These are phyloP conservation scores for Apophysomyces elegans DNA, from an alignment of 371 early-diverging fungal genomes.

Conservation along the genomic window DNA sequence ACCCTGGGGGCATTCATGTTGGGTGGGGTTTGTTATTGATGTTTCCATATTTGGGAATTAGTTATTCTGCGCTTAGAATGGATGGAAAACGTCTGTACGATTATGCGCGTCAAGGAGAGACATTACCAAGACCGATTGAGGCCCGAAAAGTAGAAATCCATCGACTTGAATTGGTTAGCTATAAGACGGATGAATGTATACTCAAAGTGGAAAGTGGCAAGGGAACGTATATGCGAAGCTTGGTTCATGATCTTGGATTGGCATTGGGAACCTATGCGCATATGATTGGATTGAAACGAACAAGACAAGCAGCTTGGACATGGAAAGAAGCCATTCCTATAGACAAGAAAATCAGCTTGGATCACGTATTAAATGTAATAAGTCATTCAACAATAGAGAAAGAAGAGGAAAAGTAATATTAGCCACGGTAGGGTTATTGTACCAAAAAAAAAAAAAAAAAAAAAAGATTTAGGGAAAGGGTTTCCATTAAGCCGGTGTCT, in stretches of 20 bases:
- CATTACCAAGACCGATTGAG: constrained; percentile 39
- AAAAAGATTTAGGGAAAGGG: background rate
- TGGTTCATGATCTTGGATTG: constrained; percentile 50
- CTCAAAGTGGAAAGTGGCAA: constrained; percentile 46
- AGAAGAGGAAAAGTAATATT: background rate
- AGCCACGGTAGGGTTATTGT: background rate
- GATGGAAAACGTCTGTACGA: constrained; percentile 56
- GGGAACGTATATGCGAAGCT: constrained; percentile 56
- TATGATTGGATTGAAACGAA: constrained; percentile 49
- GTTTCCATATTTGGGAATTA: constrained; percentile 19
- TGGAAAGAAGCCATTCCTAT: constrained; percentile 6
- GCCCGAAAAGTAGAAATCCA: constrained; percentile 36
- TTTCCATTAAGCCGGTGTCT: too few species aligned
- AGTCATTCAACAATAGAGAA: background rate
- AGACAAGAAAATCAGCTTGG: constrained; percentile 4
- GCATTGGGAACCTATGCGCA: constrained; percentile 44
- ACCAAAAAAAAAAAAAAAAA: background rate
- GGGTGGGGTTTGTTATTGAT: constrained; percentile 13
- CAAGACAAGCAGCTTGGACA: constrained; percentile 37
- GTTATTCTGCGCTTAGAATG: constrained; percentile 53
- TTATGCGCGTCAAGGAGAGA: constrained; percentile 46
- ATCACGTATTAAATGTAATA: background rate
- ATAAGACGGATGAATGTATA: constrained; percentile 15
- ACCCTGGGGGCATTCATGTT: too few species aligned
- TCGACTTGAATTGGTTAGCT: constrained; percentile 29